Evolutionary conservation across 2,329 filamentous ascomycete species (phyloP).

Genomic region (Diaporthe sp.): DNA sequence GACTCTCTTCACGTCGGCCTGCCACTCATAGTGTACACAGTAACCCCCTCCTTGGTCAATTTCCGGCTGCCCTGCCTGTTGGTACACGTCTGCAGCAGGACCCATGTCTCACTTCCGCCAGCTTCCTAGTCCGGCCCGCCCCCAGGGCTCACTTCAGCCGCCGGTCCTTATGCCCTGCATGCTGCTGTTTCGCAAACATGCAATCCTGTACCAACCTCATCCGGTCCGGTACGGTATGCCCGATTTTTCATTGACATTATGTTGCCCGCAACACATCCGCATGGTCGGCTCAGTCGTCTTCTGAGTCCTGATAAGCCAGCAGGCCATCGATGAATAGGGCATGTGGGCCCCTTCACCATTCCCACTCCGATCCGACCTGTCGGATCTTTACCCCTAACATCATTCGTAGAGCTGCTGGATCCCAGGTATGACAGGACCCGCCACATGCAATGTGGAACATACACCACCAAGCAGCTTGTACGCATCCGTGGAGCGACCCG

Average conservation of each 20-base stretch:
- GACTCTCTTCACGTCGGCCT: not conserved
- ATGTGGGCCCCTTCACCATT: not conserved
- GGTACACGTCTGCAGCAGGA: slow-evolving; percentile 14
- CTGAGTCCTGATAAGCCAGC: slow-evolving; percentile 8
- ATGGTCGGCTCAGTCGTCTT: not conserved
- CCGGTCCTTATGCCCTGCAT: not conserved
- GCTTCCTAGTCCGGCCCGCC: slow-evolving; percentile 19
- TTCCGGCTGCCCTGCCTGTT: slow-evolving; percentile 16
- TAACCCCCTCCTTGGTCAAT: not conserved
- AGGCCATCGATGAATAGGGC: not conserved
- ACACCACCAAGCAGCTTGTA: not conserved
- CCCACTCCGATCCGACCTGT: slow-evolving; percentile 8
- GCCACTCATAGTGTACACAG: too few relatives aligned
- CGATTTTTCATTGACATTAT: too few relatives aligned
- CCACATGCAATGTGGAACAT: not conserved
- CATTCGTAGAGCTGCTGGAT: not conserved
- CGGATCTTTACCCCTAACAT: not conserved
- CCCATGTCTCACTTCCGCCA: slow-evolving; percentile 19
- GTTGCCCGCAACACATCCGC: not conserved
- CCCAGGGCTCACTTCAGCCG: slow-evolving; percentile 4
- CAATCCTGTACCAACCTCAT: not conserved
- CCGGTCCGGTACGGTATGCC: not conserved
- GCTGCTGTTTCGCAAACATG: slow-evolving; percentile 16
- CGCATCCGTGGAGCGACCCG: not conserved
- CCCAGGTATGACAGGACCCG: not conserved